Conservation (phyloP, 164 flowering plant species). For the Aristolochia fimbriata region DNA sequence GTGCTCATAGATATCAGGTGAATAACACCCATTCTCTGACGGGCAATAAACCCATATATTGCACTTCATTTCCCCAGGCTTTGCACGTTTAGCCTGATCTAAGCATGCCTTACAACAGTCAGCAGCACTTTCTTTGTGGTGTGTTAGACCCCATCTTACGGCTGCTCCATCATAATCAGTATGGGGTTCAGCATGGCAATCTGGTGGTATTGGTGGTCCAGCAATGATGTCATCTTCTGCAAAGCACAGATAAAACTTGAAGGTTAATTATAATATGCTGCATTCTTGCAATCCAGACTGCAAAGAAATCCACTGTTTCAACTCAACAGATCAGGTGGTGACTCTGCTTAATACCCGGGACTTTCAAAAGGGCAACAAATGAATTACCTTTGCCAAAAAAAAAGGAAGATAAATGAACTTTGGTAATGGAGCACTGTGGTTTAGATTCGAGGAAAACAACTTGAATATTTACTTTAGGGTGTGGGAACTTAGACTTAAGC, state of each 20-base stretch:
- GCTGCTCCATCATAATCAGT: slow-evolving; percentile 92
- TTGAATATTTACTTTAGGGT: too few relatives aligned
- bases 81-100: slow-evolving; percentile 80
- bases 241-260: slow-evolving; percentile 3
- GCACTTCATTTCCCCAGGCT: slow-evolving; percentile 71
- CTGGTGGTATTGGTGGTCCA: slow-evolving; percentile 73
- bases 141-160: slow-evolving; percentile 94
- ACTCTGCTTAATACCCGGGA: too few relatives aligned
- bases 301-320: not conserved
- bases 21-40: slow-evolving; percentile 70
- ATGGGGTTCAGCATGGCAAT: slow-evolving; percentile 78
- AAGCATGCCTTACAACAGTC: slow-evolving; percentile 98
- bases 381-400: too few relatives aligned
- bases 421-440: too few relatives aligned
- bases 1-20: slow-evolving; percentile 94
- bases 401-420: too few relatives aligned
- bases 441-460: too few relatives aligned
- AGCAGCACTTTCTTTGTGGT: slow-evolving; percentile 91
- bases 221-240: slow-evolving; percentile 62
- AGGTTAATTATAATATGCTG: not conserved
- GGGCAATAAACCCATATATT: slow-evolving; percentile 99
- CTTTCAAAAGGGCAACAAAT: too few relatives aligned
- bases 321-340: too few relatives aligned
- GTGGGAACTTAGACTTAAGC: too few relatives aligned
- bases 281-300: not conserved